Base-by-base conservation (phyloP, 2,329 filamentous ascomycete species). In the Fusarium irregulare region DNA sequence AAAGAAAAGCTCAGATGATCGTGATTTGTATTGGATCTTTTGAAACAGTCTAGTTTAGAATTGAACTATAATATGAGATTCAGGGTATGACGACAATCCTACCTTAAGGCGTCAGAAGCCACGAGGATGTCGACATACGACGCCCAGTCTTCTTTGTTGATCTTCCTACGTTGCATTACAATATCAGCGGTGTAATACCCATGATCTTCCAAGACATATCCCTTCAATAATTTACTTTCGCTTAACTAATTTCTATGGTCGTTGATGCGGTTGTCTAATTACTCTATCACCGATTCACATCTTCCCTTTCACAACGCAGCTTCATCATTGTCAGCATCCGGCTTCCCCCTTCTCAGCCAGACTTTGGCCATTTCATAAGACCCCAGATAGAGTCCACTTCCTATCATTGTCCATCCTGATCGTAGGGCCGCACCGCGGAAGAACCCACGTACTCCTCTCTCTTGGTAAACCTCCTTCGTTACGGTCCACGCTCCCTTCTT, bases 311-410 rank as follows among this genome's bases (percentile, higher is more conserved):
- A 78, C 40, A 76, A 50, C 14, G 47, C 73, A 13, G 53, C 64
- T 7, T 78, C 83, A 18, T 84, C 82, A 49, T 84, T 82, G 44
- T 51, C 34, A 28, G 70, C 34, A 25, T 75, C 77, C 55, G 81
- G 80, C 67, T 83, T 86, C 56, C 80, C 77, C 48, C 78, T 75
- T 51, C 80, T 83, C 67, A 91, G 78, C 84, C 88, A 93, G 41
- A 87, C 82, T 76, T 93, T 90, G 12, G 92, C 91, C 69, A 90
- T 90, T 79, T 97, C 94, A 80, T 97, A 97, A 45, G 92, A 91
- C 25, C 93, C 93, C 44, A 97, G 81, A 83, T 97, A 97, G 59
- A 97, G 81, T 6, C 93, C 93, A 76, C 92, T 92, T 1, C 93
- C 93, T 7, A 97, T 70, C 56, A 93, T 91, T 16, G 94, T 96